Evolutionary conservation across 2,329 filamentous ascomycete species (phyloP), one percentile per base, ranked within the genome.

Genomic region (Lecanicillium sp.): DNA sequence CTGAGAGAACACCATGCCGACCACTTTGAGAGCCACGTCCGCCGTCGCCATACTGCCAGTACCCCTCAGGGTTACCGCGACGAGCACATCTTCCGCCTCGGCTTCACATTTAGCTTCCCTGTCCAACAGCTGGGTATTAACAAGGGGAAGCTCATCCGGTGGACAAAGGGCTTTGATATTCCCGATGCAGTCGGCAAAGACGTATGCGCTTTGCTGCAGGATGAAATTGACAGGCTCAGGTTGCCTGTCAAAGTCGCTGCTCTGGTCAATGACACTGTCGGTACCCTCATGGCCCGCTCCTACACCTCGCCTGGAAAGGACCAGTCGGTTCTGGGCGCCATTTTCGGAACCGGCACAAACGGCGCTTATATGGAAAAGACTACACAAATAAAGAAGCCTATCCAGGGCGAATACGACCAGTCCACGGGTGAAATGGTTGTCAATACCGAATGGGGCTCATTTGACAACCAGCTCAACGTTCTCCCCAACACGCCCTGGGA

Each of bases 91-190:
- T 95, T 96, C 66, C 85, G 88, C 52, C 72, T 98, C 30, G 92
- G 92, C n/a, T 98, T 98, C 65, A 98, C 92, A 38, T 98, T 98
- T 65, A 94, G 85, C 58, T 98, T 96, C 67, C 92, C 92, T 3
- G 89, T 96, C 29, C 79, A 94, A 58, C 92, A 98, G 60, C 72
- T 85, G 42, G 89, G 87, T 29, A 95, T 98, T 59, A 96, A 96
- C 72, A 90, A 88, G 65, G 92, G 92, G 44, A 83, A 81, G 41
- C 72, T 98, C 39, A 92, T 95, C 63, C 80, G 92, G 51, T 98
- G 92, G 92, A 98, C 92, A 42, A 98, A 98, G 69, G 92, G 92
- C 37, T 98, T 95, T 58, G 87, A 96, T 57, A 96, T 98, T 49
- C 75, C 80, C n/a, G 92, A 96, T 57, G 85, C 89, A 1, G 64